Conservation (phyloP, 805 yeast genomes). For the Candida corydali region DNA sequence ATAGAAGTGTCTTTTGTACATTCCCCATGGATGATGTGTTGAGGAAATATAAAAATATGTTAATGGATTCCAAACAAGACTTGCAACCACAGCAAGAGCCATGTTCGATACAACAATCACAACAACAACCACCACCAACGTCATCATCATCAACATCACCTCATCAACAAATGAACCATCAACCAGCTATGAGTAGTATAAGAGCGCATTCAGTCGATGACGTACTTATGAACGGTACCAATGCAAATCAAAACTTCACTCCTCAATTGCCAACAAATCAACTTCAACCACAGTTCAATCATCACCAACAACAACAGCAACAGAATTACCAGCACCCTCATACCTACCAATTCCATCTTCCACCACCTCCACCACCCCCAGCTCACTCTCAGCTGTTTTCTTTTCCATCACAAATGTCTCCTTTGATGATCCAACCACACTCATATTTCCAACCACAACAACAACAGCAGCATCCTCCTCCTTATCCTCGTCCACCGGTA, state of each 20-base stretch:
- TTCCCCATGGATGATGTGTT: slow-evolving; percentile 15
- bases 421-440: background rate
- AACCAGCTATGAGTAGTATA: background rate
- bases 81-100: background rate
- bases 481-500: background rate
- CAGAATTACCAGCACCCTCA: background rate
- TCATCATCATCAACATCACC: background rate
- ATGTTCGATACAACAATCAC: background rate
- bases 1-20: slow-evolving; percentile 11
- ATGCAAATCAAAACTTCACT: background rate
- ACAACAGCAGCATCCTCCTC: slow-evolving; percentile 1
- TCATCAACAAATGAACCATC: background rate
- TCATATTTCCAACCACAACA: slow-evolving; percentile 1
- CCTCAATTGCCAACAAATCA: background rate
- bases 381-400: background rate
- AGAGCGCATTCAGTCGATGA: background rate
- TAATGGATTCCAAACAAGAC: background rate
- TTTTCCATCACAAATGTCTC: background rate
- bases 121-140: background rate
- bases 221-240: background rate
- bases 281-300: background rate
- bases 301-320: background rate
- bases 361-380: background rate
- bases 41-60: slow-evolving; percentile 6
- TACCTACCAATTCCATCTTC: background rate